Evolutionary conservation across 441 rosid species (phyloP).

Genomic region (Pelargonium australe): DNA sequence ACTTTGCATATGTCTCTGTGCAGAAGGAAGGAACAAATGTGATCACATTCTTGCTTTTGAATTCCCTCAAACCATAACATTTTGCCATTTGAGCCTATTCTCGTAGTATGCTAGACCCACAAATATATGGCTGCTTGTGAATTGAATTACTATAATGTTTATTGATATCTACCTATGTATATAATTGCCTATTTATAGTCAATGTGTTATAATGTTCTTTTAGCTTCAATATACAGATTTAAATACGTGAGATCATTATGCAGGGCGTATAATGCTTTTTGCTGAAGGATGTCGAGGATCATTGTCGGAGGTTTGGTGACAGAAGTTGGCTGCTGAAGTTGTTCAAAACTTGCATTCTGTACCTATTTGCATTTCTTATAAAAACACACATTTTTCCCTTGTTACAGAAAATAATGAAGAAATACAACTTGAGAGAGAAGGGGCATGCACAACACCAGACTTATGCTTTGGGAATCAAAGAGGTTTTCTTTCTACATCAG

Average conservation of each 20-base stretch:
- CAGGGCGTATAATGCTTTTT: slow-evolving; percentile 69
- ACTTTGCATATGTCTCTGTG: not conserved
- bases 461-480: slow-evolving; percentile 94
- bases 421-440: slow-evolving; percentile 69
- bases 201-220: not conserved
- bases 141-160: not conserved
- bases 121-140: not conserved
- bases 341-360: slow-evolving; percentile 15
- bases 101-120: not conserved
- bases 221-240: slow-evolving; percentile 1
- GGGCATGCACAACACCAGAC: slow-evolving; percentile 89
- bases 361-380: slow-evolving; percentile 15
- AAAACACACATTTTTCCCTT: slow-evolving; percentile 11
- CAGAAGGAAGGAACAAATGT: not conserved
- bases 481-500: slow-evolving; percentile 38
- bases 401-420: slow-evolving; percentile 55
- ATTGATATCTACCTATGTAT: not conserved
- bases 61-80: not conserved
- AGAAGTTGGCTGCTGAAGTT: slow-evolving; percentile 19
- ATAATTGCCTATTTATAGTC: not conserved
- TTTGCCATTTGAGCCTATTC: not conserved
- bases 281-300: slow-evolving; percentile 99
- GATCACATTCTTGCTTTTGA: not conserved
- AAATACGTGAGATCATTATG: slow-evolving; percentile 21
- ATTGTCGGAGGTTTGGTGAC: slow-evolving; percentile 68